These are phyloP conservation scores for Buxus sempervirens DNA, from an alignment of 164 flowering plant species.

Conservation along the genomic window DNA sequence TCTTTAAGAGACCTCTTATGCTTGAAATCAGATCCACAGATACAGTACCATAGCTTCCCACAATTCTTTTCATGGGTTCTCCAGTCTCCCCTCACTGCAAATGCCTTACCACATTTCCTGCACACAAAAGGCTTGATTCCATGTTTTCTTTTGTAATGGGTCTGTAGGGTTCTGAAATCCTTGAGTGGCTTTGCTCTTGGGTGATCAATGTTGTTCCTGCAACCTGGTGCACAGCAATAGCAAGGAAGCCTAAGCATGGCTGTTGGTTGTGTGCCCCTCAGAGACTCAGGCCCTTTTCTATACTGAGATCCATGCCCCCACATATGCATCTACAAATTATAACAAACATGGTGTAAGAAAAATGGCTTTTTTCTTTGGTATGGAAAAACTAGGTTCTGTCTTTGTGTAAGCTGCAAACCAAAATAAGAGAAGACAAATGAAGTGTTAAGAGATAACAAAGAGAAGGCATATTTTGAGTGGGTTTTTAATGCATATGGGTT, in stretches of 20 bases:
- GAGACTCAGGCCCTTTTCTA: conserved; percentile 80
- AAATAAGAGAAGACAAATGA: background rate
- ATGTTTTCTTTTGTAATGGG: conserved; percentile 91
- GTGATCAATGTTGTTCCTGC: conserved; percentile 81
- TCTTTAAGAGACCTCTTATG: conserved; percentile 89
- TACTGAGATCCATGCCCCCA: conserved; percentile 98
- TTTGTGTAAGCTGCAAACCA: background rate
- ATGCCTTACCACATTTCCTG: conserved; percentile 80
- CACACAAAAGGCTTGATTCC: conserved; percentile 88
- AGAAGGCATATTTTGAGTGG: conserved; percentile 17
- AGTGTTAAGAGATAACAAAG: background rate
- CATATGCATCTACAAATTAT: conserved; percentile 73
- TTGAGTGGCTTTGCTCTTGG: conserved; percentile 59
- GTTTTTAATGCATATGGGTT: conserved; percentile 15
- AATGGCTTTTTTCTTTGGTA: background rate
- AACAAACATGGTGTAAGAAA: background rate
- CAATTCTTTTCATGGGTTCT: conserved; percentile 93
- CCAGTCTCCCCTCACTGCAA: conserved; percentile 89
- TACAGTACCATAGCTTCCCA: conserved; percentile 93
- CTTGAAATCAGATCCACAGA: conserved; percentile 89
- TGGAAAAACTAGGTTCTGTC: background rate
- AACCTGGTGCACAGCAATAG: conserved; percentile 80
- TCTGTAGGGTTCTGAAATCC: conserved; percentile 85
- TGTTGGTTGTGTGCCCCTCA: conserved; percentile 79
- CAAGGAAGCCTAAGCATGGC: conserved; percentile 89